phyloP scores from a whole-genome alignment of 371 early-diverging fungal species.

The Zopfochytrium polystomum region DNA sequence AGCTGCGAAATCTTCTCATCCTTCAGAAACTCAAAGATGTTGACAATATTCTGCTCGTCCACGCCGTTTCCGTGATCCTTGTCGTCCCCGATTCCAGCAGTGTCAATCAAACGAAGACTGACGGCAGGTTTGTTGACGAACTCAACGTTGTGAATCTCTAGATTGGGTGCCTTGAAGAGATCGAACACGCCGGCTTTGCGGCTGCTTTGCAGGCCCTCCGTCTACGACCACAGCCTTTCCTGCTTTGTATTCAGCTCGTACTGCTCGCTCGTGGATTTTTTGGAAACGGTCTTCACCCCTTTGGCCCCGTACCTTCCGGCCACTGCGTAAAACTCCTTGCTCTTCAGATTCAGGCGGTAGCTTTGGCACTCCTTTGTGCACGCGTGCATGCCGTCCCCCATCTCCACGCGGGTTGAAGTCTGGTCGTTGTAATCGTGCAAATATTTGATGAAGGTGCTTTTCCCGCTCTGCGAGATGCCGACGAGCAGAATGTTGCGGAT shows the following conservation, averaged over 20 bases:
- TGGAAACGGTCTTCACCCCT: background rate
- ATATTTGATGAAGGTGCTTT: conserved; percentile 13
- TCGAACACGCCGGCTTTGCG: background rate
- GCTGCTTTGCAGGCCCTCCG: background rate
- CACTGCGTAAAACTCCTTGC: conserved; percentile 4
- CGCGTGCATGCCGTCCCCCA: background rate
- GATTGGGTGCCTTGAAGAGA: conserved; percentile 3
- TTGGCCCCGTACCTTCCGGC: background rate
- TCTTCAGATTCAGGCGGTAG: background rate
- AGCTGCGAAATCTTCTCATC: conserved; percentile 3
- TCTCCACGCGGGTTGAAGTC: background rate
- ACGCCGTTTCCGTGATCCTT: conserved; percentile 3
- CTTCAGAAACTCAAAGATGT: conserved; percentile 7
- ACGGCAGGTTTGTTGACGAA: background rate
- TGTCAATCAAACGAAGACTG: conserved; percentile 8
- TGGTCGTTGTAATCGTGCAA: conserved; percentile 8
- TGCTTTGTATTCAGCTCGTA: background rate
- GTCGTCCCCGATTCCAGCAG: conserved; percentile 9
- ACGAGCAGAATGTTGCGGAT: conserved; percentile 2
- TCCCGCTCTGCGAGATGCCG: conserved; percentile 6
- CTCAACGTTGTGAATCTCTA: conserved; percentile 11
- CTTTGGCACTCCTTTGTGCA: background rate
- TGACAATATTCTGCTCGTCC: conserved; percentile 3
- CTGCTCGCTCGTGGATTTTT: background rate
- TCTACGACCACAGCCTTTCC: background rate